Evolutionary conservation across 31 red algal genomes (phyloP).

Genomic region (Odonthalia washingtoniensis): DNA sequence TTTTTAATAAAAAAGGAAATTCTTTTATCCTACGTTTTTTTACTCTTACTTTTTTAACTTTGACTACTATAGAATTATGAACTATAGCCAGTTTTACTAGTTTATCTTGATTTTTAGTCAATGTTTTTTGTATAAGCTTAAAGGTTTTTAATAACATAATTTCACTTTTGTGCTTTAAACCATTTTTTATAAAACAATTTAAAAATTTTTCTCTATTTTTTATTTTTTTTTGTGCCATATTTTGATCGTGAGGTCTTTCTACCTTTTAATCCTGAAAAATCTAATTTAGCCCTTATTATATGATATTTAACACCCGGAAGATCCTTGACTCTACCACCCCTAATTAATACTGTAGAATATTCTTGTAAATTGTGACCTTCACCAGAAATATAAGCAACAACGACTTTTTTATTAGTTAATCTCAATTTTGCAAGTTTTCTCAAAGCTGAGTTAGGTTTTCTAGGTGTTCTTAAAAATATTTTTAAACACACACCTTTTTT

Average conservation of each 20-base stretch:
- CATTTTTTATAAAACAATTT: not conserved
- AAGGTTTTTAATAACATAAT: not conserved
- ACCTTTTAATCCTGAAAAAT: conserved; percentile 46
- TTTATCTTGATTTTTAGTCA: not conserved
- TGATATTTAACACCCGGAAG: conserved; percentile 77
- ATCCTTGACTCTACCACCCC: conserved; percentile 76
- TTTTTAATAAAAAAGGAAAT: conserved; percentile 26
- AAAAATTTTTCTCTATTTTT: conserved; percentile 9
- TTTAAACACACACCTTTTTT: conserved; percentile 62
- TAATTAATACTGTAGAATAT: conserved; percentile 63
- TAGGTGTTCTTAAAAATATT: conserved; percentile 72
- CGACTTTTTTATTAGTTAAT: conserved; percentile 23
- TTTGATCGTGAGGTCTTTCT: conserved; percentile 52
- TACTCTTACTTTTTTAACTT: not conserved
- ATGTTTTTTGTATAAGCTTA: conserved; percentile 17
- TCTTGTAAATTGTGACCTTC: conserved; percentile 77
- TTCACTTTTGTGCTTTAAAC: not conserved
- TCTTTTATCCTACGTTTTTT: conserved; percentile 29
- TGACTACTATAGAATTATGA: not conserved
- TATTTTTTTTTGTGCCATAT: conserved; percentile 63
- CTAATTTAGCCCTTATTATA: conserved; percentile 60
- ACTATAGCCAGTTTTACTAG: conserved; percentile 6
- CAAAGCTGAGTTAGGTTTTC: conserved; percentile 74
- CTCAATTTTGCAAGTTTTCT: conserved; percentile 63
- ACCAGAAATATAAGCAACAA: conserved; percentile 69